These are phyloP conservation scores for Cyclotella distinguenda DNA, from an alignment of 108 stramenopile species.

Conservation along the genomic window DNA sequence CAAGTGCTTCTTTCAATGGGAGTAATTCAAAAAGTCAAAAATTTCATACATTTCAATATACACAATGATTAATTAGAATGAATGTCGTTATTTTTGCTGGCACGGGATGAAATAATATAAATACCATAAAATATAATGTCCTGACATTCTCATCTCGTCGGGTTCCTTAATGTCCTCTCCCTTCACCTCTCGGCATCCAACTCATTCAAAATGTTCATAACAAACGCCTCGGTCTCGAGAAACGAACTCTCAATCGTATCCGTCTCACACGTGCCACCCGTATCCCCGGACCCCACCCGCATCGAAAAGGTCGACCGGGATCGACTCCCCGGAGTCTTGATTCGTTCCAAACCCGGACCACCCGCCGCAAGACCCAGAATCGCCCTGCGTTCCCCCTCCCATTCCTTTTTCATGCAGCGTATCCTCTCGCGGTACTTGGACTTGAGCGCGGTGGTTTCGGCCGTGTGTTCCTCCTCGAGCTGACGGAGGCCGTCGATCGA, in stretches of 20 bases:
- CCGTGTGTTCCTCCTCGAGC: constrained; percentile 24
- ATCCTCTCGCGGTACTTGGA: constrained; percentile 20
- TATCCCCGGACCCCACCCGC: too few relatives aligned
- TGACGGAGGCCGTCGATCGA: not conserved
- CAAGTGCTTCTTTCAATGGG: not conserved
- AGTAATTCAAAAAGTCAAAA: not conserved
- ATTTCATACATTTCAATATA: not conserved
- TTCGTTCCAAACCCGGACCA: not conserved
- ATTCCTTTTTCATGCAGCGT: constrained; percentile 28
- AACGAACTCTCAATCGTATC: constrained; percentile 15
- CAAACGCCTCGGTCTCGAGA: constrained; percentile 33
- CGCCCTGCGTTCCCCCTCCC: constrained; percentile 31
- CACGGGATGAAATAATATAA: too few relatives aligned
- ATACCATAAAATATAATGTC: too few relatives aligned
- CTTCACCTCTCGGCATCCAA: constrained; percentile 5
- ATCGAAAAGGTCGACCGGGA: too few relatives aligned
- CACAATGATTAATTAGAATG: too few relatives aligned
- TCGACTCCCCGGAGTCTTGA: constrained; percentile 12
- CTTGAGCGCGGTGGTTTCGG: constrained; percentile 24
- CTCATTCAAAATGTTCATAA: constrained; percentile 31
- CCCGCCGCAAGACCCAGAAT: constrained; percentile 22
- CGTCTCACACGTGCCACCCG: not conserved
- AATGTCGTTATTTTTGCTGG: too few relatives aligned
- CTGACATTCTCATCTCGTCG: too few relatives aligned
- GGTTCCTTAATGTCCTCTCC: not conserved